These are phyloP conservation scores for Penicillium corylophilum DNA, from an alignment of 2,329 filamentous ascomycete species.

Conservation along the genomic window DNA sequence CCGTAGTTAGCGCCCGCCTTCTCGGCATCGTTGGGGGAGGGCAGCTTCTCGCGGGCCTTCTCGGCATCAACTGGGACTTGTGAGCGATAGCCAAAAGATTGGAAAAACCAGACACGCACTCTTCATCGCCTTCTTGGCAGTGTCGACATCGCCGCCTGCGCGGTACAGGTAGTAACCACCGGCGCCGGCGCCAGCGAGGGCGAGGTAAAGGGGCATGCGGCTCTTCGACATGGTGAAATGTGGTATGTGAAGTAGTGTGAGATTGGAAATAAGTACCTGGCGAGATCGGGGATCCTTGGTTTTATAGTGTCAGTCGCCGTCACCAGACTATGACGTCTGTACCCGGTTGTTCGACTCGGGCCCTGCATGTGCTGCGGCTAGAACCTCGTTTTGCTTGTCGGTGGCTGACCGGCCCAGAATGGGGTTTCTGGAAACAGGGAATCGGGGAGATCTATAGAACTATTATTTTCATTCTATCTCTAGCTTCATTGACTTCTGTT, in stretches of 20 bases:
- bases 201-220: slow-evolving; percentile 38
- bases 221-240: slow-evolving; percentile 35
- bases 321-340: slow-evolving; percentile 24
- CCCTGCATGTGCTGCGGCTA: background rate
- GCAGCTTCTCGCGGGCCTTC: slow-evolving; percentile 65
- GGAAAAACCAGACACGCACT: slow-evolving; percentile 55
- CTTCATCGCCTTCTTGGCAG: slow-evolving; percentile 83
- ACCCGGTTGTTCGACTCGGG: background rate
- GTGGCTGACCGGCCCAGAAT: background rate
- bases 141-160: slow-evolving; percentile 76
- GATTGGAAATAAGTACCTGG: background rate
- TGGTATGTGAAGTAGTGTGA: slow-evolving; percentile 2
- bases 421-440: background rate
- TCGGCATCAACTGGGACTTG: slow-evolving; percentile 68
- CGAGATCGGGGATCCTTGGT: background rate
- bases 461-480: background rate
- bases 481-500: background rate
- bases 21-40: slow-evolving; percentile 62
- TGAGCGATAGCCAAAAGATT: background rate
- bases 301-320: slow-evolving; percentile 10
- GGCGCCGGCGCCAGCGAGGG: slow-evolving; percentile 64
- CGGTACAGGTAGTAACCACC: slow-evolving; percentile 89
- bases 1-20: slow-evolving; percentile 64
- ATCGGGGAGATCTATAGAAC: background rate
- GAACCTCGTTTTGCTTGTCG: background rate